Evolutionary conservation across 23 red algal species (phyloP).

Genomic region (Pyropia haitanensis): DNA sequence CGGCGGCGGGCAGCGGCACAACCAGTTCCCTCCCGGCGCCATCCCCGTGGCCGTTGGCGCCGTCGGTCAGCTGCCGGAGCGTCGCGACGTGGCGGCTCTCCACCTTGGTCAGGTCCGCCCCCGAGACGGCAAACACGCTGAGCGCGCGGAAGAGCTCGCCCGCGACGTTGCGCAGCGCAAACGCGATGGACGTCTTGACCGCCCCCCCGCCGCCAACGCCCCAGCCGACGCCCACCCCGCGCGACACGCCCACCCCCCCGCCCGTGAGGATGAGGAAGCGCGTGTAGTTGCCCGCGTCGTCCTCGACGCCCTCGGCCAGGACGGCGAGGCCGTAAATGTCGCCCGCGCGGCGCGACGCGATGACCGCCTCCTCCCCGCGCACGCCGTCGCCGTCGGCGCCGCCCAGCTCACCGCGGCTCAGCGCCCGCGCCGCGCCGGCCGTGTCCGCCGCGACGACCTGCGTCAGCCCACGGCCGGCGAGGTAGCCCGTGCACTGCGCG

Average conservation of each 20-base stretch:
- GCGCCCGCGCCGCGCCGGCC: slow-evolving; percentile 59
- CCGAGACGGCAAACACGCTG: slow-evolving; percentile 54
- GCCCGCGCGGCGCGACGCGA: slow-evolving; percentile 67
- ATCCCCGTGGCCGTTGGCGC: not conserved
- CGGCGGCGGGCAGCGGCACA: not conserved
- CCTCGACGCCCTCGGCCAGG: slow-evolving; percentile 72
- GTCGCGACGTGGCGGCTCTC: slow-evolving; percentile 76
- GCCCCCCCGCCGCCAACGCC: slow-evolving; percentile 2
- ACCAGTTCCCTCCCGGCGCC: not conserved
- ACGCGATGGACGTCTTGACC: slow-evolving; percentile 81
- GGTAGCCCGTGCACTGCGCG: slow-evolving; percentile 73
- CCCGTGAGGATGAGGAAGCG: slow-evolving; percentile 83
- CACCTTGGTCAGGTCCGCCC: slow-evolving; percentile 89
- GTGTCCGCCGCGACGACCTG: slow-evolving; percentile 79
- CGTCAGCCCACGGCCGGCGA: slow-evolving; percentile 23
- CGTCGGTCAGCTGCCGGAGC: slow-evolving; percentile 1
- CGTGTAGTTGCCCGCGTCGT: slow-evolving; percentile 80
- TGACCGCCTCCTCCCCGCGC: slow-evolving; percentile 34
- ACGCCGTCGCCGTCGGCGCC: too few species aligned
- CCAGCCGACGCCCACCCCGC: not conserved
- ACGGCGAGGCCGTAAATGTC: slow-evolving; percentile 83
- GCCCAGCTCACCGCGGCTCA: slow-evolving; percentile 16
- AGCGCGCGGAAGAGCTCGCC: slow-evolving; percentile 76
- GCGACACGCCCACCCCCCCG: not conserved
- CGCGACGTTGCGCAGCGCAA: slow-evolving; percentile 73